Conservation (phyloP, 2,329 filamentous ascomycete genomes). For the Aspergillus neoniger region DNA sequence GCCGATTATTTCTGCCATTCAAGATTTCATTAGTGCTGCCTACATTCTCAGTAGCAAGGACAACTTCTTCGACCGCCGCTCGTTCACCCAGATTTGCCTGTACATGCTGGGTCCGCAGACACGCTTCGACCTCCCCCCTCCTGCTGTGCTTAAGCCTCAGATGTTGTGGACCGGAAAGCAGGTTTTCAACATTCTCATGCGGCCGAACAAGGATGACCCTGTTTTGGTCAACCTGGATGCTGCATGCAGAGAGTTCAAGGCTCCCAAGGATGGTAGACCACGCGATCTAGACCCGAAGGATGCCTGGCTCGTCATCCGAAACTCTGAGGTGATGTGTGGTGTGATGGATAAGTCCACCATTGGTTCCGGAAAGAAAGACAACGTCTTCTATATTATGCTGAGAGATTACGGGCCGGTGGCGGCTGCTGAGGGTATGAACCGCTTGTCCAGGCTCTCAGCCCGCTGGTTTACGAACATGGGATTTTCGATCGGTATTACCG, state of each 20-base stretch:
- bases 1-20: conserved; percentile 97
- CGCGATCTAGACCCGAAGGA: conserved; percentile 78
- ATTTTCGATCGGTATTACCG: conserved; percentile 93
- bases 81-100: conserved; percentile 85
- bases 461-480: conserved; percentile 85
- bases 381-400: conserved; percentile 94
- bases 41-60: conserved; percentile 92
- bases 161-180: conserved; percentile 96
- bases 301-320: conserved; percentile 87
- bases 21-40: conserved; percentile 97
- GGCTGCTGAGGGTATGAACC: conserved; percentile 89
- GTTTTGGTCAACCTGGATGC: conserved; percentile 92
- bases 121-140: conserved; percentile 80
- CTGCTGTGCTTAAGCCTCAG: conserved; percentile 81
- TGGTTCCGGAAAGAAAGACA: conserved; percentile 97
- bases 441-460: conserved; percentile 86
- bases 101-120: conserved; percentile 87
- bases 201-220: conserved; percentile 78
- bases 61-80: conserved; percentile 83
- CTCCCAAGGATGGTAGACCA: conserved; percentile 41
- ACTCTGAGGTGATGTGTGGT: conserved; percentile 97
- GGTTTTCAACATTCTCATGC: conserved; percentile 87
- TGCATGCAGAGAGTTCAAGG: conserved; percentile 74
- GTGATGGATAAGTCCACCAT: conserved; percentile 97
- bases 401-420: conserved; percentile 90